Percentiles rank a stretch among this genome's conserved stretches.
phyloP scores from a whole-genome alignment of 164 flowering plant genomes.

The Dillenia suffruticosa region DNA sequence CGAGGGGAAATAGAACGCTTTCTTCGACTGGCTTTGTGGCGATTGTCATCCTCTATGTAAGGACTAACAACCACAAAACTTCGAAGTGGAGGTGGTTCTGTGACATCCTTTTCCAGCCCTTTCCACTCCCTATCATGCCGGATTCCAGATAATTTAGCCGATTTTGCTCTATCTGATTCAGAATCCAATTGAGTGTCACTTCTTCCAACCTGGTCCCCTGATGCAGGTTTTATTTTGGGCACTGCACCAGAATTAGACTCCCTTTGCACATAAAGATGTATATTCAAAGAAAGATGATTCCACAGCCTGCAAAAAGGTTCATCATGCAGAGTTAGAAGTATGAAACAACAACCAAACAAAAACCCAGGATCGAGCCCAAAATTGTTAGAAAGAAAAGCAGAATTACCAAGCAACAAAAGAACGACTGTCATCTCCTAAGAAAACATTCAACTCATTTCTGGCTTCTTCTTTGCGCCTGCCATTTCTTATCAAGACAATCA shows the following conservation, averaged over 20 bases:
- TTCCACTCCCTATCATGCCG: slow-evolving; percentile 63
- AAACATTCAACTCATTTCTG: slow-evolving; percentile 78
- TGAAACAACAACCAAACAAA: neutral
- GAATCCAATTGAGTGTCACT: slow-evolving; percentile 28
- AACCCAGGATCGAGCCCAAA: too few relatives aligned
- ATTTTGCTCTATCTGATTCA: slow-evolving; percentile 37
- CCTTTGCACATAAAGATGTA: slow-evolving; percentile 48
- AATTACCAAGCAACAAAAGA: slow-evolving; percentile 81
- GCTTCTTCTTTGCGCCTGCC: slow-evolving; percentile 88
- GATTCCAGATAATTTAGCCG: slow-evolving; percentile 30
- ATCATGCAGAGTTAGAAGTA: neutral
- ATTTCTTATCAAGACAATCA: slow-evolving; percentile 83
- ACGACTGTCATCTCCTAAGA: slow-evolving; percentile 80
- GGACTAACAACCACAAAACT: slow-evolving; percentile 36
- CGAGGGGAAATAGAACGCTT: slow-evolving; percentile 47
- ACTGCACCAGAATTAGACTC: slow-evolving; percentile 35
- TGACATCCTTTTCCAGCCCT: slow-evolving; percentile 45
- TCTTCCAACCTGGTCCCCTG: slow-evolving; percentile 17
- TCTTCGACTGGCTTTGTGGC: slow-evolving; percentile 18
- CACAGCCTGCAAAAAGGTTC: slow-evolving; percentile 64
- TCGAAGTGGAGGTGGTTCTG: slow-evolving; percentile 54
- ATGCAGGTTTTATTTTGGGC: slow-evolving; percentile 21
- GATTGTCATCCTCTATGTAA: slow-evolving; percentile 30
- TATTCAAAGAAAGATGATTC: slow-evolving; percentile 72
- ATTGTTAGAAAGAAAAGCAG: neutral